These are phyloP conservation scores for Nakaseomyces nivariensis DNA, from an alignment of 1,139 yeast species.

Conservation along the genomic window DNA sequence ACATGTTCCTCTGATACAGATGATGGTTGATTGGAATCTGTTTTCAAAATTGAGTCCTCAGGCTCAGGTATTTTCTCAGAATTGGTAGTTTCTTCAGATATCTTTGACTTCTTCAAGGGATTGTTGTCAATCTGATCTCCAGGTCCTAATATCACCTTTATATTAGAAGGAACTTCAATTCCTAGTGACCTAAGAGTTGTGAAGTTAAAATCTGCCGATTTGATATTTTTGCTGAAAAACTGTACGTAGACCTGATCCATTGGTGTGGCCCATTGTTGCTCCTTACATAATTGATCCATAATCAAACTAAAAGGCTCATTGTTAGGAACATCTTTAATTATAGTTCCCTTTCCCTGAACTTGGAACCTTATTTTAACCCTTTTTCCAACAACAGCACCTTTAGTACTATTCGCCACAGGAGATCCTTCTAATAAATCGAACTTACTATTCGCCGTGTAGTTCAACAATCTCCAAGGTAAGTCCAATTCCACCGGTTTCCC, in stretches of 20 bases:
- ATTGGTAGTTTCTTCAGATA: neutral
- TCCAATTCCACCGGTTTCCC: constrained; percentile 15
- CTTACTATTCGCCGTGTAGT: constrained; percentile 30
- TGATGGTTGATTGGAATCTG: neutral
- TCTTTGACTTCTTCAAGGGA: neutral
- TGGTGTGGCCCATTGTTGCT: neutral
- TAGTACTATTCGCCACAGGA: neutral
- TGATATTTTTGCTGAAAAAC: constrained; percentile 14
- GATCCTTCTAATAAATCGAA: constrained; percentile 15
- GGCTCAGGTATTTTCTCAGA: neutral
- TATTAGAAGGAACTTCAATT: constrained; percentile 12
- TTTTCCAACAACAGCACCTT: neutral
- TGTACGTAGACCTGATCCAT: constrained; percentile 11
- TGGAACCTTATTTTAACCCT: constrained; percentile 19
- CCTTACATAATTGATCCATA: constrained; percentile 6
- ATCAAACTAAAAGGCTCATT: constrained; percentile 7
- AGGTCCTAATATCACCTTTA: constrained; percentile 8
- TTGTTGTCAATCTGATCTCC: neutral
- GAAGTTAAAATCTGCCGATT: constrained; percentile 8
- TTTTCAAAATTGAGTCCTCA: neutral
- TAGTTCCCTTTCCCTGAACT: constrained; percentile 12
- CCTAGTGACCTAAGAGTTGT: constrained; percentile 19
- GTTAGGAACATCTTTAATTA: constrained; percentile 9
- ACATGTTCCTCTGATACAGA: too few species aligned
- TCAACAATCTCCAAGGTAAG: constrained; percentile 30